Conservation (phyloP, 2,329 filamentous ascomycete genomes). For the Pseudogymnoascus sp. region DNA sequence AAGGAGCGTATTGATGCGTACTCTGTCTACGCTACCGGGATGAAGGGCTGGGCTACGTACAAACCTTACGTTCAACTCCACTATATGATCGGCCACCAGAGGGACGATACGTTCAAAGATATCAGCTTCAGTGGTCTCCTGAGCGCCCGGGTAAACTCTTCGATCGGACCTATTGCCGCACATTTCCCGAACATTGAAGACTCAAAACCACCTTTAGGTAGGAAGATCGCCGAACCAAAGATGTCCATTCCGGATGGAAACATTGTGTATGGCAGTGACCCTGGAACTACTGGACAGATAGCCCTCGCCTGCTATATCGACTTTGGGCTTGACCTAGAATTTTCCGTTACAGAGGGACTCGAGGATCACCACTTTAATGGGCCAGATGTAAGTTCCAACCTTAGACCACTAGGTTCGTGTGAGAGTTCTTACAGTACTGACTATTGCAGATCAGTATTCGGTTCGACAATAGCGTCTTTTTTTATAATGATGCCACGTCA, state of each 20-base stretch:
- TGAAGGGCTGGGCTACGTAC: background rate
- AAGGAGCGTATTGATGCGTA: background rate
- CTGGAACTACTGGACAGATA: no score
- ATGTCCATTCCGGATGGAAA: background rate
- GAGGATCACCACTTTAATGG: no score
- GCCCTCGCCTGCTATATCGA: background rate
- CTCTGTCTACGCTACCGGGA: background rate
- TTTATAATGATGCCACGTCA: no score
- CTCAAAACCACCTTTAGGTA: no score
- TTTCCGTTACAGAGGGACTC: no score
- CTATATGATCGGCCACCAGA: background rate
- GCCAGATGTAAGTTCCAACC: background rate
- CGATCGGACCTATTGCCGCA: background rate
- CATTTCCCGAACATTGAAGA: background rate
- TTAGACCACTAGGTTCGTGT: no score
- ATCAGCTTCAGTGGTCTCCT: background rate
- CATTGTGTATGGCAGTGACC: background rate
- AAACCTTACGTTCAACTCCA: background rate
- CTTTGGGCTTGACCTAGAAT: background rate
- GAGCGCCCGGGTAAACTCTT: background rate
- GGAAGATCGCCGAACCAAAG: no score
- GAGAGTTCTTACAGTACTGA: no score
- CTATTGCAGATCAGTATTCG: no score
- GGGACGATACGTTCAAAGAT: no score
- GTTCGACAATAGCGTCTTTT: no score